phyloP scores from a whole-genome alignment of 305 asterid genomes.

The Fraxinus platypoda region DNA sequence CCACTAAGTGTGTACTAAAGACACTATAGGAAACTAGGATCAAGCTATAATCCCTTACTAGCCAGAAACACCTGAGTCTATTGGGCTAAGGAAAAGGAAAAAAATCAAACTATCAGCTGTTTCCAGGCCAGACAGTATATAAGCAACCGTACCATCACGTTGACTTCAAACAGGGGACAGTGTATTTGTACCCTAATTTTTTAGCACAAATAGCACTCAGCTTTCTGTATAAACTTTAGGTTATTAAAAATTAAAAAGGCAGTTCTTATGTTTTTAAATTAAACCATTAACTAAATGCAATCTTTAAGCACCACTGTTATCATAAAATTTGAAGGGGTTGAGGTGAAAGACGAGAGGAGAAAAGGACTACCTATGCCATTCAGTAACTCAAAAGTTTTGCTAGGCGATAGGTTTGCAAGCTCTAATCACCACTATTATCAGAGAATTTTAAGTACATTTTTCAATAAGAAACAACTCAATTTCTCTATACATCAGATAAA shows the following conservation, averaged over 20 bases:
- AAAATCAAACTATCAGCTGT: background rate
- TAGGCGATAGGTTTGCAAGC: slow-evolving; percentile 16
- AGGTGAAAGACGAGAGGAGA: background rate
- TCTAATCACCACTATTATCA: slow-evolving; percentile 1
- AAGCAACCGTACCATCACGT: background rate
- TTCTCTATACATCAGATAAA: background rate
- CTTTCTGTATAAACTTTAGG: background rate
- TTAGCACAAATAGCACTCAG: background rate
- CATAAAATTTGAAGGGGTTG: background rate
- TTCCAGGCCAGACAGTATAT: background rate
- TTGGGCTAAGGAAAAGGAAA: background rate
- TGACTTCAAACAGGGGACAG: background rate
- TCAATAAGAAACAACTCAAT: background rate
- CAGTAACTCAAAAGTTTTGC: background rate
- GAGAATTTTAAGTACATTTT: background rate
- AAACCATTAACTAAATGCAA: background rate
- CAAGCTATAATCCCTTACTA: background rate
- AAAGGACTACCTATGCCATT: background rate
- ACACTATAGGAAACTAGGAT: background rate
- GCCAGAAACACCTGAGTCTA: background rate
- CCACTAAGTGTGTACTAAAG: background rate
- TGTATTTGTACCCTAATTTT: background rate
- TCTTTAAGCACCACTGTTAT: background rate
- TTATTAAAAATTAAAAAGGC: background rate
- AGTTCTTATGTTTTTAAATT: background rate